These are phyloP conservation scores for Cryptosporidium canis DNA, from an alignment of 169 alveolate genomes.

Conservation along the genomic window DNA sequence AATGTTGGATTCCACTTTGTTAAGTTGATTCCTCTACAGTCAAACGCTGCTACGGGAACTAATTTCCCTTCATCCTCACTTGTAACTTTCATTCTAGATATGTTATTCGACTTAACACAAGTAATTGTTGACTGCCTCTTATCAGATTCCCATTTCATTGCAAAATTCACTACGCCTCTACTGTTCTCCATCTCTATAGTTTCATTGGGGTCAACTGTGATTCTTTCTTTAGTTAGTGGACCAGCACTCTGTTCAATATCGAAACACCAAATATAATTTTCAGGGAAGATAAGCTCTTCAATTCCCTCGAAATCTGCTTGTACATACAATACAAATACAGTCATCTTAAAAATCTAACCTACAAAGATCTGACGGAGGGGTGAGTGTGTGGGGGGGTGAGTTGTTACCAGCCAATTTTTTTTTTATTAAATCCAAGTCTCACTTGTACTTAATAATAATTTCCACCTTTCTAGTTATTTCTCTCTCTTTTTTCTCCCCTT, in stretches of 20 bases:
- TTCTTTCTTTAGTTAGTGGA: constrained; percentile 23
- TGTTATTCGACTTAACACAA: constrained; percentile 15
- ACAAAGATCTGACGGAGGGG: too few relatives aligned
- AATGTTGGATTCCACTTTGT: constrained; percentile 63
- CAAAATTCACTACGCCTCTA: constrained; percentile 59
- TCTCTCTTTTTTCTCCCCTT: too few relatives aligned
- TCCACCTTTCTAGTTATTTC: too few relatives aligned
- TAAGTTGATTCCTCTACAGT: constrained; percentile 56
- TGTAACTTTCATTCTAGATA: constrained; percentile 41
- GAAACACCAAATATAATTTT: constrained; percentile 62
- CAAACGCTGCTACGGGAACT: constrained; percentile 66
- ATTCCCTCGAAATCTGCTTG: constrained; percentile 67
- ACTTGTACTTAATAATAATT: too few relatives aligned
- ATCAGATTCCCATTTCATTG: constrained; percentile 70
- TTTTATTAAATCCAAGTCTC: too few relatives aligned
- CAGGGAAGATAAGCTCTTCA: constrained; percentile 62
- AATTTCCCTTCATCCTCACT: constrained; percentile 33
- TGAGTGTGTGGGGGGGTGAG: too few relatives aligned
- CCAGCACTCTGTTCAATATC: constrained; percentile 71
- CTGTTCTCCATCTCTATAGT: constrained; percentile 60
- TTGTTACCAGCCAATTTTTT: too few relatives aligned
- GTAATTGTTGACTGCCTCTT: constrained; percentile 58
- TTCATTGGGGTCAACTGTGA: constrained; percentile 70
- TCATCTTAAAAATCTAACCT: too few relatives aligned
- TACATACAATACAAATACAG: constrained; percentile 54